Conservation (phyloP, 2,329 filamentous ascomycete species). For the Trichoderma atrobrunneum region DNA sequence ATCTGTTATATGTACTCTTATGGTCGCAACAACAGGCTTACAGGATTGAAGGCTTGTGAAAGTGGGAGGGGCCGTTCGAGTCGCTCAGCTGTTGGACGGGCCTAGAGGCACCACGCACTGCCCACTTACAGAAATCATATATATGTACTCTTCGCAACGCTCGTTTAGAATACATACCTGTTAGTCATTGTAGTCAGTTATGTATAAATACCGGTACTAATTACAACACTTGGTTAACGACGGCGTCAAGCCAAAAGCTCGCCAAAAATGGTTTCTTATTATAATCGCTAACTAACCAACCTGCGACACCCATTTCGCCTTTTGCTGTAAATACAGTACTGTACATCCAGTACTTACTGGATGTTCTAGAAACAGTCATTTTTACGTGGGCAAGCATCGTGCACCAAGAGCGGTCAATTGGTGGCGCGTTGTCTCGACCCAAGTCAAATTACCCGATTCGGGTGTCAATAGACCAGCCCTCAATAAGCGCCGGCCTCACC, state of each 20-base stretch:
- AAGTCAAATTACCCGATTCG: constrained; percentile 16
- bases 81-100: background rate
- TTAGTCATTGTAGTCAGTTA: too few species aligned
- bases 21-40: too few species aligned
- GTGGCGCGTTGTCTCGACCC: background rate
- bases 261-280: too few species aligned
- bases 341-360: background rate
- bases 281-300: too few species aligned
- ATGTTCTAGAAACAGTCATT: background rate
- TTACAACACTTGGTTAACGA: too few species aligned
- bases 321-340: background rate
- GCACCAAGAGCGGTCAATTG: background rate
- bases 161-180: too few species aligned
- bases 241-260: too few species aligned
- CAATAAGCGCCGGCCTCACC: constrained; percentile 9
- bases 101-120: background rate
- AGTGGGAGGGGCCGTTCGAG: background rate
- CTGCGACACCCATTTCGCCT: background rate
- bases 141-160: too few species aligned
- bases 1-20: too few species aligned
- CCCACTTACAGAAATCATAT: too few species aligned
- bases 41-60: background rate
- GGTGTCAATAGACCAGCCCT: constrained; percentile 18
- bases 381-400: background rate
- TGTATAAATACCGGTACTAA: too few species aligned